These are phyloP conservation scores for Mrakia gelida DNA, from an alignment of 768 basidiomycete genomes.

Conservation along the genomic window DNA sequence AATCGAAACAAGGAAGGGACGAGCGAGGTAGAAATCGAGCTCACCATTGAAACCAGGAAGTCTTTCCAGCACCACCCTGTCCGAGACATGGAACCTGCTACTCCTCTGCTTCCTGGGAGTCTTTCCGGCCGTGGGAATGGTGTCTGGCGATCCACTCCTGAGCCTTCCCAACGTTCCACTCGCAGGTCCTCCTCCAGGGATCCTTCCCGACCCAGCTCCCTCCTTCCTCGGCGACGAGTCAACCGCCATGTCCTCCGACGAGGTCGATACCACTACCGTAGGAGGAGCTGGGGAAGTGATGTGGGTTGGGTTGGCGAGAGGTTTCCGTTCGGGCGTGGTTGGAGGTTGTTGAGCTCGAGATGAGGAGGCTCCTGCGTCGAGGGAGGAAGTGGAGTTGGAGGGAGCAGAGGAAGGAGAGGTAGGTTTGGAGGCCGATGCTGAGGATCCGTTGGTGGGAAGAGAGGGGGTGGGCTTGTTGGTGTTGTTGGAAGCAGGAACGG, in stretches of 20 bases:
- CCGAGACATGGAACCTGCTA: conserved; percentile 91
- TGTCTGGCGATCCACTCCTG: conserved; percentile 62
- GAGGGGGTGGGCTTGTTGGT: conserved; percentile 23
- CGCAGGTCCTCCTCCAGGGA: not conserved
- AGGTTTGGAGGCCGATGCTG: not conserved
- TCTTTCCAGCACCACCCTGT: conserved; percentile 92
- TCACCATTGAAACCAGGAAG: conserved; percentile 69
- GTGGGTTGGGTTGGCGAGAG: conserved; percentile 7
- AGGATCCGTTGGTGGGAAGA: conserved; percentile 13
- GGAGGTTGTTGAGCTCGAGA: conserved; percentile 10
- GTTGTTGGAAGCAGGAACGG: not conserved
- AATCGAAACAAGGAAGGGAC: not conserved
- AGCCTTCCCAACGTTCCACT: conserved; percentile 13
- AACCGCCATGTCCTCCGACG: conserved; percentile 44
- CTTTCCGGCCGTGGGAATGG: conserved; percentile 92
- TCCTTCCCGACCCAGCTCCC: conserved; percentile 16
- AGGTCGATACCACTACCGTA: conserved; percentile 43
- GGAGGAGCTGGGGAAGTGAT: conserved; percentile 43
- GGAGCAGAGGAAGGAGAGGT: not conserved
- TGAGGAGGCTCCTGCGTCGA: conserved; percentile 3
- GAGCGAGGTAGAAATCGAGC: conserved; percentile 22
- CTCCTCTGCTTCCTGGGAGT: conserved; percentile 91
- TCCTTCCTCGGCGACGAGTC: conserved; percentile 37
- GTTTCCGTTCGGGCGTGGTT: conserved; percentile 26
- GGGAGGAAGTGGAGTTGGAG: not conserved